Percentiles rank a stretch among this genome's conserved stretches.
Evolutionary conservation across 2,329 filamentous ascomycete species (phyloP).

Genomic region (Aspergillus novoparasiticus): DNA sequence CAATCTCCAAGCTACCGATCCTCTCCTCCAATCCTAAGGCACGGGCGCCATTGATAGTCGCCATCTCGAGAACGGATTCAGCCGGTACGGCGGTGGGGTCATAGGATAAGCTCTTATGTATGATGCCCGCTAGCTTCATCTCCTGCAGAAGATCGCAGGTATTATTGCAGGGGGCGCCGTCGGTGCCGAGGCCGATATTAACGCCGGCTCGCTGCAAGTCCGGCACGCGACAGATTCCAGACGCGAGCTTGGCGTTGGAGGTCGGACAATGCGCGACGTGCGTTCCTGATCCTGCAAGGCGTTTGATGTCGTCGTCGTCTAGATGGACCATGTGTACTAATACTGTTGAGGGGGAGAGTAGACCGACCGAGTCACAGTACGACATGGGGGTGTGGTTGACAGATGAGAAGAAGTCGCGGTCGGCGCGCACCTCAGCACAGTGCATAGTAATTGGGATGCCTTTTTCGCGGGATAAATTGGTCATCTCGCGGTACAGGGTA

Average conservation of each 20-base stretch:
- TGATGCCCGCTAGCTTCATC: slow-evolving; percentile 54
- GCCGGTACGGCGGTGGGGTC: slow-evolving; percentile 50
- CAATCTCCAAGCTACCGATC: slow-evolving; percentile 44
- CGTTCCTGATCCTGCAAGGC: slow-evolving; percentile 44
- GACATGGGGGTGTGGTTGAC: slow-evolving; percentile 44
- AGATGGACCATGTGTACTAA: slow-evolving; percentile 58
- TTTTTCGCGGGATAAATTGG: slow-evolving; percentile 41
- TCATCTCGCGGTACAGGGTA: slow-evolving; percentile 41
- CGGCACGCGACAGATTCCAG: slow-evolving; percentile 52
- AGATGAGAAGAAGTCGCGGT: slow-evolving; percentile 20
- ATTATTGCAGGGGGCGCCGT: slow-evolving; percentile 58
- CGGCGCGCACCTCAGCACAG: slow-evolving; percentile 40
- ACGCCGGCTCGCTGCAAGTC: slow-evolving; percentile 47
- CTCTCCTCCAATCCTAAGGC: slow-evolving; percentile 48
- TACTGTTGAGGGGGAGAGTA: slow-evolving; percentile 44
- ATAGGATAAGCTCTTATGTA: slow-evolving; percentile 49
- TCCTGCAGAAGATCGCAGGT: slow-evolving; percentile 56
- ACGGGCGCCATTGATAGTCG: slow-evolving; percentile 54
- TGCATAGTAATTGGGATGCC: slow-evolving; percentile 52
- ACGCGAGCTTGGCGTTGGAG: slow-evolving; percentile 56
- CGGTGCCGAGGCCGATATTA: slow-evolving; percentile 54
- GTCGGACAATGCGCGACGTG: slow-evolving; percentile 56
- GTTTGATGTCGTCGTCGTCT: slow-evolving; percentile 49
- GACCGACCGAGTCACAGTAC: slow-evolving; percentile 37
- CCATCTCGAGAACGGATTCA: slow-evolving; percentile 53